A percentile compares a stretch with the other conserved stretches of the same genome.
phyloP scores from a whole-genome alignment of 768 basidiomycete genomes.

The Suillus sp. region DNA sequence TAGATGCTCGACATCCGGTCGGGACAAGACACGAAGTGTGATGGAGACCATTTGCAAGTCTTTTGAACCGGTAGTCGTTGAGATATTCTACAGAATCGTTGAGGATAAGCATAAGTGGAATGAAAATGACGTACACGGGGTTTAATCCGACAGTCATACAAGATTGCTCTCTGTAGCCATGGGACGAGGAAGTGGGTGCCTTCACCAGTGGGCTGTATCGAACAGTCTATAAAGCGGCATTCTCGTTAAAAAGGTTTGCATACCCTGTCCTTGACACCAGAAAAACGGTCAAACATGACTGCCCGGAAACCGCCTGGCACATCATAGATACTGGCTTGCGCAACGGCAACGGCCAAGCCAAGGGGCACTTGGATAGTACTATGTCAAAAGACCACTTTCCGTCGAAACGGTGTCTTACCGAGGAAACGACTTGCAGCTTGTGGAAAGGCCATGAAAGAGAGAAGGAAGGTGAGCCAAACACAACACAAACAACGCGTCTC shows the following conservation, averaged over 20 bases:
- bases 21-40: constrained; percentile 91
- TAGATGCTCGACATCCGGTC: constrained; percentile 87
- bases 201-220: constrained; percentile 75
- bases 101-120: constrained; percentile 10
- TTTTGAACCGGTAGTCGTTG: constrained; percentile 98
- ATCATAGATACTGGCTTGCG: constrained; percentile 59
- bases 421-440: constrained; percentile 51
- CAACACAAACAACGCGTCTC: constrained; percentile 24
- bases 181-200: constrained; percentile 97
- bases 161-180: constrained; percentile 93
- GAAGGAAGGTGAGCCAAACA: constrained; percentile 25
- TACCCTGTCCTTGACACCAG: constrained; percentile 84
- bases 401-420: constrained; percentile 32
- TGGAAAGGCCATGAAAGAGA: constrained; percentile 49
- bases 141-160: constrained; percentile 98
- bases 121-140: constrained; percentile 64
- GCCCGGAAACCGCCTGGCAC: constrained; percentile 93
- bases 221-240: constrained; percentile 11
- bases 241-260: constrained; percentile 18
- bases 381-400: constrained; percentile 15
- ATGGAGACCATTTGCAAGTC: constrained; percentile 99
- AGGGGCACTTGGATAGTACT: constrained; percentile 32
- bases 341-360: constrained; percentile 42
- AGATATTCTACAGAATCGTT: constrained; percentile 74
- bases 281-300: constrained; percentile 98